Percentiles rank a stretch among this genome's conserved stretches.
Evolutionary conservation across 441 rosid genomes (phyloP).

Genomic region (Populus hybrid): DNA sequence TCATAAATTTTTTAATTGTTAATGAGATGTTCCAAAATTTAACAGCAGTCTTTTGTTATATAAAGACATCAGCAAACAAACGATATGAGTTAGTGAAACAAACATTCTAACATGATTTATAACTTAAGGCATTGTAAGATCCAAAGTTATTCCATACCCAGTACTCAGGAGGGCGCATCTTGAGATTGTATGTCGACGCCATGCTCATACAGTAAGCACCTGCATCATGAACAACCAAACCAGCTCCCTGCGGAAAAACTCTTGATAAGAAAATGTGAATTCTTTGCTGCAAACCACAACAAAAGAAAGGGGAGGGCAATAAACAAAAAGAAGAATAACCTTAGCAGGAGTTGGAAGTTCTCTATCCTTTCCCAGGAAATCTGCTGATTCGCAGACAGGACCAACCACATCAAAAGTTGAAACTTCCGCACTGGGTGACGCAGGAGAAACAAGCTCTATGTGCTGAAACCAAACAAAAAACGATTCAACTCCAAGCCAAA

Average conservation of each 20-base stretch:
- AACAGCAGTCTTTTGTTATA: not conserved
- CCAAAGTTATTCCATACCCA: constrained; percentile 53
- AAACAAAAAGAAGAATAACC: constrained; percentile 33
- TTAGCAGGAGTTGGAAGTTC: constrained; percentile 84
- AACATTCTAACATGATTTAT: not conserved
- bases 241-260: constrained; percentile 62
- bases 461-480: constrained; percentile 47
- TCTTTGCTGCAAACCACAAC: not conserved
- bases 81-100: not conserved
- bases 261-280: constrained; percentile 15
- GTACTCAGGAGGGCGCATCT: constrained; percentile 99
- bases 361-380: constrained; percentile 94
- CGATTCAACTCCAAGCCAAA: constrained; percentile 9
- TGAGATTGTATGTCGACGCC: constrained; percentile 99
- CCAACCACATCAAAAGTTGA: constrained; percentile 91
- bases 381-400: constrained; percentile 98
- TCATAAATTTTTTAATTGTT: not conserved
- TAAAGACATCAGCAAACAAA: not conserved
- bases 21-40: not conserved
- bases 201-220: constrained; percentile 99
- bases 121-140: not conserved
- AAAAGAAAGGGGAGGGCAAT: not conserved
- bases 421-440: constrained; percentile 52
- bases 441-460: constrained; percentile 90
- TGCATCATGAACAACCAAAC: constrained; percentile 95